Conservation (phyloP, 139 green algal species). For the Edaphochlamys debaryana region DNA sequence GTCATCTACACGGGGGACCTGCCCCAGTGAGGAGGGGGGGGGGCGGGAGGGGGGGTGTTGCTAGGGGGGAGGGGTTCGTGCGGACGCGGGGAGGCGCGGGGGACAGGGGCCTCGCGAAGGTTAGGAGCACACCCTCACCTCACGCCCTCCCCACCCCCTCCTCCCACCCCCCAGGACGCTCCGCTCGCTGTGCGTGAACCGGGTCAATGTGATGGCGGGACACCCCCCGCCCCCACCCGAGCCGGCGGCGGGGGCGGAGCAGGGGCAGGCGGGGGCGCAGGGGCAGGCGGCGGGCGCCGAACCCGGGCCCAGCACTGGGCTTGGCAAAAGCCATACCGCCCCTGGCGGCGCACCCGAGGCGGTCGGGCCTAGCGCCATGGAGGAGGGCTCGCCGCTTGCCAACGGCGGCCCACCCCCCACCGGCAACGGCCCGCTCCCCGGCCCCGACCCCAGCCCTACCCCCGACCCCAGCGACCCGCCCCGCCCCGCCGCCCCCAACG, state of each 20-base stretch:
- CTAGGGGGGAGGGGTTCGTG: background rate
- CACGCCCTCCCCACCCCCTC: background rate
- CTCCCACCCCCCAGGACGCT: slow-evolving; percentile 7
- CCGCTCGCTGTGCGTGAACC: slow-evolving; percentile 23
- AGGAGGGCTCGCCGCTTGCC: too few species aligned
- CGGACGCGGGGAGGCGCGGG: too few species aligned
- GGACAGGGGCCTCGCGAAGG: too few species aligned
- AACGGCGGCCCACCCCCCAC: background rate
- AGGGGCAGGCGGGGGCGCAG: background rate
- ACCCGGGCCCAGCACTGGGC: too few species aligned
- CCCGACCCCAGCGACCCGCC: background rate
- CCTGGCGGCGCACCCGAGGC: too few species aligned
- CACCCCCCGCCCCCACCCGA: too few species aligned
- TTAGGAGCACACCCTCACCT: background rate
- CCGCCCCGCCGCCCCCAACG: too few species aligned
- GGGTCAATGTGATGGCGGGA: slow-evolving; percentile 18
- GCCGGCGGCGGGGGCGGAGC: background rate
- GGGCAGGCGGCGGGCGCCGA: too few species aligned
- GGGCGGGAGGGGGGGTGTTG: background rate
- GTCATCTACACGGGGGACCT: slow-evolving; percentile 29
- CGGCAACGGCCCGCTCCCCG: background rate
- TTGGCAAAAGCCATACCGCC: too few species aligned
- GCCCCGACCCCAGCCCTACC: background rate
- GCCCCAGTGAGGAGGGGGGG: background rate
- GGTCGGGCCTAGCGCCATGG: too few species aligned